Conservation (phyloP, 441 rosid species). For the Biscutella laevigata region DNA sequence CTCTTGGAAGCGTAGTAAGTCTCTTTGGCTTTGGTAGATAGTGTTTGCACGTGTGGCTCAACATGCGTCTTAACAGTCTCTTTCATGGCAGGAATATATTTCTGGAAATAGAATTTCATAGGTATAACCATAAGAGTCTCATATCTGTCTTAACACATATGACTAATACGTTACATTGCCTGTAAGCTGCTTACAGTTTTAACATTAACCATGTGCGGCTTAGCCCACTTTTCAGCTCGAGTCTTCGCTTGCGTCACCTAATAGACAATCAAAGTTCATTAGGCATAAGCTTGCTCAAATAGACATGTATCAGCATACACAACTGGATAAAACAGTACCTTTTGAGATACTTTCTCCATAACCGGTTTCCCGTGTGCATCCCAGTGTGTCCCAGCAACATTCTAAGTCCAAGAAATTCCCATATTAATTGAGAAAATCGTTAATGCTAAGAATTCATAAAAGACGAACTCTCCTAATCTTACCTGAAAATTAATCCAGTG, state of each 20-base stretch:
- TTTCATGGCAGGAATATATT: constrained; percentile 66
- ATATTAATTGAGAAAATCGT: neutral
- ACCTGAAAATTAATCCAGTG: constrained; percentile 55
- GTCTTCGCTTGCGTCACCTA: constrained; percentile 58
- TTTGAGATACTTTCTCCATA: constrained; percentile 43
- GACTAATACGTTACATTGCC: neutral
- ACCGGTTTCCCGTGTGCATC: constrained; percentile 73
- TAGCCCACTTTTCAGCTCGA: constrained; percentile 69
- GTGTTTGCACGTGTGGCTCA: constrained; percentile 60
- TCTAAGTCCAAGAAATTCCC: constrained; percentile 26
- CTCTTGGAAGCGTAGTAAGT: constrained; percentile 53
- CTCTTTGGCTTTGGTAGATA: constrained; percentile 50
- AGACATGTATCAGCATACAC: neutral
- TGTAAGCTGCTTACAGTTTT: constrained; percentile 46
- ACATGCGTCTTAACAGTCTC: constrained; percentile 44
- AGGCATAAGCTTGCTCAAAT: neutral
- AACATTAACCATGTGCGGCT: constrained; percentile 59
- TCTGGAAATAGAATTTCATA: constrained; percentile 35
- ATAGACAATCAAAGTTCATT: constrained; percentile 2
- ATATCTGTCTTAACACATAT: too few relatives aligned
- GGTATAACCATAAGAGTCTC: constrained; percentile 2
- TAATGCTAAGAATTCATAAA: neutral
- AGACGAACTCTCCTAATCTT: neutral
- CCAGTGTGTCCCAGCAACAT: constrained; percentile 53
- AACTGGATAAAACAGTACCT: constrained; percentile 38